Base-by-base conservation (phyloP, 208 protist species). In the Leishmania amazonensis region DNA sequence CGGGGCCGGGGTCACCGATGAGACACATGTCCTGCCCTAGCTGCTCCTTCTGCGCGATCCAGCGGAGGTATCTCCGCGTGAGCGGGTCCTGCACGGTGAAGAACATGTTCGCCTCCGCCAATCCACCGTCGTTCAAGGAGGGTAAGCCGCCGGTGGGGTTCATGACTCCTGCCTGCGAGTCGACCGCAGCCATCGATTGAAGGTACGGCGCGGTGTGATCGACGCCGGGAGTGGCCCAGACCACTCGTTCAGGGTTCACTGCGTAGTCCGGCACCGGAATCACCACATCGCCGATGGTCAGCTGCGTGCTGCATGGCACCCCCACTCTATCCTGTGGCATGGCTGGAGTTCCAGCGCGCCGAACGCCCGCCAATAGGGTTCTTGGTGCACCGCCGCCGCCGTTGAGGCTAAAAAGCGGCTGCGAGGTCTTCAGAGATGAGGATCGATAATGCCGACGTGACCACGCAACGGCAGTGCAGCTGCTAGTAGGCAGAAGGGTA, bases 11-110 rank as follows among this genome's bases (percentile, higher is more conserved):
- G 35, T 97, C 90, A 9, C 97, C 97, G 53, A 99, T 91, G n/a
- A 99, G 91, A 70, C 98, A 99, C 89, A 98, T 97, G 81, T 99
- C 98, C 79, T 99, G 98, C 38, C 92, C 88, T 3, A 99, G 92
- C 76, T 88, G 84, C 85, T 98, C 93, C 87, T 99, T 99, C 87
- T 99, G 95, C 58, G 90, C 87, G 76, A 99, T 96, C 96, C 96
- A 99, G 57, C 94, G 93, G 24, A 98, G 77, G 76, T 95, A 91
- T 21, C 70, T 70, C 64, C 87, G 88, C 40, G 93, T 96, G 42
- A 90, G 80, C 7, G 87, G 85, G 78, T 96, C 89, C 24, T 86
- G 77, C 21, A 96, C 49, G 11, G 84, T 85, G 81, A 93, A 96
- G 78, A 96, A 94, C 71, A 87, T 81, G 81, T 89, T 94, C 67